Evolutionary conservation across 192 early-diverging fungal genomes (phyloP).

Genomic region (Coemansia pectinata): DNA sequence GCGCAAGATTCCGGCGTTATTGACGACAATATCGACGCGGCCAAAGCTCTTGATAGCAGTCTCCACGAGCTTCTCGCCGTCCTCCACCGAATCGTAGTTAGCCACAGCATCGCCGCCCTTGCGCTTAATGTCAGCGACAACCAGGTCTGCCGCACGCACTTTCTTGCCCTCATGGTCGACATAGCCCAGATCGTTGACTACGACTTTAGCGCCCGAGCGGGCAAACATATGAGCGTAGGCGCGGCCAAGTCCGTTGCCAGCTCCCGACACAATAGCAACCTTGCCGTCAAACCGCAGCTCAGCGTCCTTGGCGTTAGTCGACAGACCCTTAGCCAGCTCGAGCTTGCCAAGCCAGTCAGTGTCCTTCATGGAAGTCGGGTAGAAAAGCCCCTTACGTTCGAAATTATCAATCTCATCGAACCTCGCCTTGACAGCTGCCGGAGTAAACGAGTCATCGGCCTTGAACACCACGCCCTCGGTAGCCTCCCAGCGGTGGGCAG

Average conservation of each 20-base stretch:
- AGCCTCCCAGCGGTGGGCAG: conserved; percentile 91
- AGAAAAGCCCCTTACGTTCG: conserved; percentile 36
- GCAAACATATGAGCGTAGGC: conserved; percentile 85
- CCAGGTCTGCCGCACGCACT: conserved; percentile 64
- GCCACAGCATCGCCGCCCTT: conserved; percentile 90
- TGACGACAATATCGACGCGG: conserved; percentile 82
- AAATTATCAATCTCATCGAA: conserved; percentile 79
- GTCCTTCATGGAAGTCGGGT: conserved; percentile 76
- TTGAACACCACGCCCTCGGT: conserved; percentile 89
- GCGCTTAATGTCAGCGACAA: conserved; percentile 79
- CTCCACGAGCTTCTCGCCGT: conserved; percentile 92
- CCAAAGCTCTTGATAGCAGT: conserved; percentile 87
- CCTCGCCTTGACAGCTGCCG: conserved; percentile 74
- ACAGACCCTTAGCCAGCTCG: conserved; percentile 71
- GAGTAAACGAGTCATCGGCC: conserved; percentile 81
- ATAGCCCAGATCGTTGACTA: conserved; percentile 89
- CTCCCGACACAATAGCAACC: conserved; percentile 88
- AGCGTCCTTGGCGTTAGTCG: conserved; percentile 58
- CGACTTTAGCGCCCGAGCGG: conserved; percentile 83
- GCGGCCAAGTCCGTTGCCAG: conserved; percentile 90
- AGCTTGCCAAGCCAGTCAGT: conserved; percentile 80
- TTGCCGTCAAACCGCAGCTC: conserved; percentile 73
- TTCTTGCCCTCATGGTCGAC: conserved; percentile 48
- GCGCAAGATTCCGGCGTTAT: conserved; percentile 97
- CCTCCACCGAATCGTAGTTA: conserved; percentile 92